Evolutionary conservation across 768 basidiomycete species (phyloP), one percentile per base, ranked within the genome.

Genomic region (Tulasnella sp.): DNA sequence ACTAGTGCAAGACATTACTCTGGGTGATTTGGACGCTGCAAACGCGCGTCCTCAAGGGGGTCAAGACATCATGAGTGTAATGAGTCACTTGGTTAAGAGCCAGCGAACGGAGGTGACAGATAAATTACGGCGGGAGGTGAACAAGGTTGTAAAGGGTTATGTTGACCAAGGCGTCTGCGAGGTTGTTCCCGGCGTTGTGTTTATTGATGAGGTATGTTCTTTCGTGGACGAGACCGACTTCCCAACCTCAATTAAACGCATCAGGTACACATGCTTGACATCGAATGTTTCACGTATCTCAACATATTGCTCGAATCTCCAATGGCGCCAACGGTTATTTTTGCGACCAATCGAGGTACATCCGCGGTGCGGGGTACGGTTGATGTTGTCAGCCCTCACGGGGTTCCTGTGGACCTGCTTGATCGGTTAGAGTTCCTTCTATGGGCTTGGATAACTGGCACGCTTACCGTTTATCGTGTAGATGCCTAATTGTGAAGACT

Each of bases 211-310:
- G 80, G 94, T 96, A 63, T 58, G 77, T 65, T 36, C 21, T 45
- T 25, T 37, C 57, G 49, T 46, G 19, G 3, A 25, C 23, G 42
- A 15, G 5, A 4, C n/a, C 31, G 41, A 21, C 60, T 45, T 50
- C 12, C n/a, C 6, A 43, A n/a, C n/a, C n/a, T n/a, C n/a, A n/a
- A 43, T 40, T 15, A 21, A 45, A 42, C 11, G 21, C 17, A 4
- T 5, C 65, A 96, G 92, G 94, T 98, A 21, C 96, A 99, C 72
- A 98, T 98, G 94, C 82, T 99, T 59, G 96, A 99, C 69, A 93
- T 98, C 65, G 96, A 99, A 69, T 97, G 93, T 69, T 99, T 98
- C 74, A 97, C 96, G 4, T 99, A 94, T 71, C 79, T 99, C 35
- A 98, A 98, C 69, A 84, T 91, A 9, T 78, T 97, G 7, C 78